Percentiles rank a stretch among this genome's conserved stretches.
These are phyloP conservation scores for Colletotrichum camelliae DNA, from an alignment of 2,329 filamentous ascomycete species.

Conservation along the genomic window DNA sequence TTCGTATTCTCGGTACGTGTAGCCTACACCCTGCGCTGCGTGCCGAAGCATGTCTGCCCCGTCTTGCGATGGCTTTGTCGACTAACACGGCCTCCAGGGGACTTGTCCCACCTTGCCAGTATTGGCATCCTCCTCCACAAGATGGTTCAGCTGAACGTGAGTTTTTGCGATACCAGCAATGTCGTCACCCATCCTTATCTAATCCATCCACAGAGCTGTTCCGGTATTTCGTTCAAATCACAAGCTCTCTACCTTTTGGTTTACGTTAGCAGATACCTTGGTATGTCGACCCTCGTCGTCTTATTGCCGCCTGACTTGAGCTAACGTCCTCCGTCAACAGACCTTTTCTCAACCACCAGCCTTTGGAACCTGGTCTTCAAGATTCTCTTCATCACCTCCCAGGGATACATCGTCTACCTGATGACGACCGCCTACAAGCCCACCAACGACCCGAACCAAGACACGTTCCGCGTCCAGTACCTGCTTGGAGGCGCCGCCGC, in stretches of 20 bases:
- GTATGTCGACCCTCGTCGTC: conserved; percentile 47
- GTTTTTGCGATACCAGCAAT: conserved; percentile 33
- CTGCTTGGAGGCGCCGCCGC: conserved; percentile 81
- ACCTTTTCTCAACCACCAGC: conserved; percentile 85
- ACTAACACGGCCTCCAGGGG: conserved; percentile 61
- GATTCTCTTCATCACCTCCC: conserved; percentile 88
- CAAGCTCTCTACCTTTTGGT: conserved; percentile 94
- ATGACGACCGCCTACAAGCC: conserved; percentile 99
- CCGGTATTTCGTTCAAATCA: conserved; percentile 98
- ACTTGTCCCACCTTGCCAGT: conserved; percentile 93
- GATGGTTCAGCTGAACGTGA: conserved; percentile 90
- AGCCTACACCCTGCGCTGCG: background rate
- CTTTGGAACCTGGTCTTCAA: conserved; percentile 96
- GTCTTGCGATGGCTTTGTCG: conserved; percentile 1
- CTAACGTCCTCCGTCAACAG: conserved; percentile 46
- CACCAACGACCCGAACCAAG: conserved; percentile 94
- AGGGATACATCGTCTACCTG: conserved; percentile 94
- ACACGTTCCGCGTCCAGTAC: conserved; percentile 97
- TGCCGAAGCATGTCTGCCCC: background rate
- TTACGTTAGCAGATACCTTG: conserved; percentile 91
- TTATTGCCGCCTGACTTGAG: background rate
- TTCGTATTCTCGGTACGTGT: conserved; percentile 60
- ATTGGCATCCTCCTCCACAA: conserved; percentile 96
- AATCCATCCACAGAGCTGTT: conserved; percentile 75
- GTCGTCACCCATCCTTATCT: conserved; percentile 6